Base-by-base conservation (phyloP, 352 stramenopile species). In the Globisporangium yorkense region DNA sequence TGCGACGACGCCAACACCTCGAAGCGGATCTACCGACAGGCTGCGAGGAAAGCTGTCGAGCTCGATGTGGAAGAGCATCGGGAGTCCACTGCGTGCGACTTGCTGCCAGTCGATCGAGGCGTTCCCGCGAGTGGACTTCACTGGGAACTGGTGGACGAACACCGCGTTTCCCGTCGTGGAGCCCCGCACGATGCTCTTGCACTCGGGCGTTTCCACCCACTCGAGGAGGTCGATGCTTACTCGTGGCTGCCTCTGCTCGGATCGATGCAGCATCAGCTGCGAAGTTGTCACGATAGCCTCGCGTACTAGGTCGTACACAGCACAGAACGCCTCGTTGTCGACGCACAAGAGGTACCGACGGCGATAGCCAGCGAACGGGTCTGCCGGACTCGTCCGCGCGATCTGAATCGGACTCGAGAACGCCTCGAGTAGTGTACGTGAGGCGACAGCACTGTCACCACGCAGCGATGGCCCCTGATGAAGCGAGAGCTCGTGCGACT, bases 21-120 rank as follows among this genome's bases (percentile, higher is more conserved):
- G 68, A 29, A 59, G 53, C 18, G 65, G 68, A 53, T 90, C 80
- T 1, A 80, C 63, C 2, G 75, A 70, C 18, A 89, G 45, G 27
- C 70, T 73, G 3, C 59, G 63, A 24, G 75, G 54, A 18, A 62
- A 52, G 13, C 57, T 56, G 47, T 66, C 59, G 6, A 88, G 55
- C 2, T 43, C 18, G 21, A 84, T 51, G 1, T 59, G 56, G 12
- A 61, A 68, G 16, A 70, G 39, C 10, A 80, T 62, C 0, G 70
- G 65, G 1, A 90, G 55, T 0, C 77, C 70, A 21, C 62, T 63
- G 24, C 66, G 73, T 27, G 61, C 73, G 9, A 79, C 62, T 31
- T 74, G 67, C 31, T 77, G 63, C 65, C 70, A 71, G 56, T 85
- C 72, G 2, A 88, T 58, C 66, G 45, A 66, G n/a, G 31, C 70